Conservation (phyloP, 192 early-diverging fungal species). For the Coemansia sp. region DNA sequence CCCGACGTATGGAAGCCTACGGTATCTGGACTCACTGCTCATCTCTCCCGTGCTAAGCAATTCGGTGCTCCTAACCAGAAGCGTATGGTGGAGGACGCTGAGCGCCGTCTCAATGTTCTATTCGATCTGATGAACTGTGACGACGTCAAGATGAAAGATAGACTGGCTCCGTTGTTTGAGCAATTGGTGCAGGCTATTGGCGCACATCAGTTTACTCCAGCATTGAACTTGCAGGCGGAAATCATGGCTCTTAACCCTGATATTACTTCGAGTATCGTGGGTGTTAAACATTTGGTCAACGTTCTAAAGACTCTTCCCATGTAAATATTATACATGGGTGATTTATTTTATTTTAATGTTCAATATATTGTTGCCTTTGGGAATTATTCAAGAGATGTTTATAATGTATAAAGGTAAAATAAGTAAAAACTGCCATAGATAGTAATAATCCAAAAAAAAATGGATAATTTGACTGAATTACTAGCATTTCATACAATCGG, state of each 20-base stretch:
- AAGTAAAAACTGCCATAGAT: too few species aligned
- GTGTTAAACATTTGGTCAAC: constrained; percentile 72
- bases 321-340: neutral
- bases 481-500: too few species aligned
- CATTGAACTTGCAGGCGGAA: constrained; percentile 66
- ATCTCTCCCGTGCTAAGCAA: constrained; percentile 59
- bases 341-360: neutral
- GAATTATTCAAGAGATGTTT: neutral
- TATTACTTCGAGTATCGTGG: constrained; percentile 64
- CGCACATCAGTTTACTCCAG: constrained; percentile 57
- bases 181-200: constrained; percentile 65
- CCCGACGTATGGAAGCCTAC: constrained; percentile 71
- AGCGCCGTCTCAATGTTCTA: constrained; percentile 76
- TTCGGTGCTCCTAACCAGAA: constrained; percentile 68
- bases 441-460: too few species aligned
- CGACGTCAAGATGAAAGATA: constrained; percentile 65
- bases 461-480: too few species aligned
- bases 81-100: constrained; percentile 80
- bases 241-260: constrained; percentile 71
- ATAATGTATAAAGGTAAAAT: too few species aligned
- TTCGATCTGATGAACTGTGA: constrained; percentile 89
- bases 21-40: constrained; percentile 57
- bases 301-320: constrained; percentile 46
- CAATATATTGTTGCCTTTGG: neutral
- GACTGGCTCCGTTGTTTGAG: constrained; percentile 58